Evolutionary conservation across 768 basidiomycete species (phyloP).

Genomic region (Leccinum boreale): DNA sequence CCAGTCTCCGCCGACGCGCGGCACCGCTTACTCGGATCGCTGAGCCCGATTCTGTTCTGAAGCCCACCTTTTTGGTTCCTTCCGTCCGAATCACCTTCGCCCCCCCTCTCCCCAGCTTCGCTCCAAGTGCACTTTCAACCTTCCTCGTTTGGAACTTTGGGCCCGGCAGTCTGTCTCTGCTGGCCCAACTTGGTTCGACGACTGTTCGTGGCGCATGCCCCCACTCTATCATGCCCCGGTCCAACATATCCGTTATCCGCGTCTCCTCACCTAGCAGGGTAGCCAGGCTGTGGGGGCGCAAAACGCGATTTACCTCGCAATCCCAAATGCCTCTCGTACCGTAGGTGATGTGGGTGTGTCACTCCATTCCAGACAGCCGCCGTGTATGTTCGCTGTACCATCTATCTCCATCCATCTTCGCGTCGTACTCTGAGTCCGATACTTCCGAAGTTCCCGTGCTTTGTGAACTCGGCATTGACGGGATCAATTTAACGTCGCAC

Average conservation of each 20-base stretch:
- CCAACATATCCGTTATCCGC: constrained; percentile 2
- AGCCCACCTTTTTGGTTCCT: constrained; percentile 11
- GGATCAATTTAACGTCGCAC: not conserved
- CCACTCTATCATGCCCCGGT: not conserved
- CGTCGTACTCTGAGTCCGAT: not conserved
- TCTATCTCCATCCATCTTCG: not conserved
- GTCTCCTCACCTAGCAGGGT: constrained; percentile 1
- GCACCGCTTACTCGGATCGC: constrained; percentile 20
- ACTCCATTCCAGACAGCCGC: not conserved
- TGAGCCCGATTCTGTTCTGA: constrained; percentile 6
- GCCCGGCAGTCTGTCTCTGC: constrained; percentile 19
- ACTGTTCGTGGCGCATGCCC: not conserved
- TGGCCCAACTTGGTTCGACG: constrained; percentile 4
- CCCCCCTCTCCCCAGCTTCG: not conserved
- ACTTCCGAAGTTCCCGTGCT: not conserved
- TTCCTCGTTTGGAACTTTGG: constrained; percentile 24
- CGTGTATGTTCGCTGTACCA: not conserved
- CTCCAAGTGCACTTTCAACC: constrained; percentile 19
- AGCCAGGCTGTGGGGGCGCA: constrained; percentile 20
- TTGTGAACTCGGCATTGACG: not conserved
- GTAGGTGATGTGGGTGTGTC: not conserved
- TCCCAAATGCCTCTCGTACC: not conserved
- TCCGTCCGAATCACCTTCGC: constrained; percentile 7
- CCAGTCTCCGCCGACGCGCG: constrained; percentile 31
- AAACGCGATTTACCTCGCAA: constrained; percentile 23